phyloP scores from a whole-genome alignment of 306 rosid genomes.

The Cyclanthera cordifolia region DNA sequence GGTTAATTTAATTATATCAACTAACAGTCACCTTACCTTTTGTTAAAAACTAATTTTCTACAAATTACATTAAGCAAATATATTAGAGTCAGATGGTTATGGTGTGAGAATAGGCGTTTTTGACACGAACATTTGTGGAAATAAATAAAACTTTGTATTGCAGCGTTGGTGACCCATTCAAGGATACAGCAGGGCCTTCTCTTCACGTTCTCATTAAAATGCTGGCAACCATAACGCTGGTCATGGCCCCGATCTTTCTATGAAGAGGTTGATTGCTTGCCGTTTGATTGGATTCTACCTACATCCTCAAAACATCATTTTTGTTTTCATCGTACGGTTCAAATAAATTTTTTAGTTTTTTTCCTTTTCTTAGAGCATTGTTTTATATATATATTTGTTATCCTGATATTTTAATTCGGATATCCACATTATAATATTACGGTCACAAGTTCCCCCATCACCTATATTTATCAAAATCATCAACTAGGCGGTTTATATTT shows the following conservation, averaged over 20 bases:
- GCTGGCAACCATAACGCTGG: constrained; percentile 92
- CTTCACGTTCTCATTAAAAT: constrained; percentile 90
- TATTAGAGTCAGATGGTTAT: too few species aligned
- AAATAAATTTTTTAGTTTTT: neutral
- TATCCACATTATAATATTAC: too few species aligned
- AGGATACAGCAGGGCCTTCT: constrained; percentile 99
- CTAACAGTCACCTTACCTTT: too few species aligned
- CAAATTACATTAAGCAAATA: too few species aligned
- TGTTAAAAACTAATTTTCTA: too few species aligned
- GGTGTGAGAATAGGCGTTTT: too few species aligned
- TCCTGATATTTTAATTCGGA: neutral
- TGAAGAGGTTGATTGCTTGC: constrained; percentile 24
- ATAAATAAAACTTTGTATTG: constrained; percentile 17
- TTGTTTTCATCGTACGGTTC: neutral
- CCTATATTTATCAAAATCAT: neutral
- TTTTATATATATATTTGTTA: neutral
- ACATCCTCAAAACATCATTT: neutral
- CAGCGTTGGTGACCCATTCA: constrained; percentile 98
- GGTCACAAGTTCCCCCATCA: neutral
- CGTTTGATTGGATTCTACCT: neutral
- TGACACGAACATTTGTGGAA: too few species aligned
- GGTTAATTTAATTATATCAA: too few species aligned
- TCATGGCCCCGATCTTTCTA: constrained; percentile 96
- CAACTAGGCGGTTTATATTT: neutral
- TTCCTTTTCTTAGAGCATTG: neutral